Evolutionary conservation across 2,329 filamentous ascomycete genomes (phyloP), one percentile per base, ranked within the genome.

Genomic region (Fusarium sp.): DNA sequence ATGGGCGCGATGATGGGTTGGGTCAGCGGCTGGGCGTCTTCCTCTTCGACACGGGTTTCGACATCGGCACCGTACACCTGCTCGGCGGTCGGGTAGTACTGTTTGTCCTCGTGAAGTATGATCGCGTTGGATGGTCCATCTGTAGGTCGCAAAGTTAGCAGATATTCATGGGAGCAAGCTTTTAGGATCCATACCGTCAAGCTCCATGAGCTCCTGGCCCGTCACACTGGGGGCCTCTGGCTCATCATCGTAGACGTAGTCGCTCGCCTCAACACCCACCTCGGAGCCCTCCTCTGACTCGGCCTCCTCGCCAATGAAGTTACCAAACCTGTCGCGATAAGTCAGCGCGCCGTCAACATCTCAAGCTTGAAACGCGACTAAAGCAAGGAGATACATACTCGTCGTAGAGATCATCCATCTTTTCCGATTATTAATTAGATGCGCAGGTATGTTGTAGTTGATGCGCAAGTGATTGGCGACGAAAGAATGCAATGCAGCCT

Each of bases 51-150:
- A 80, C 97, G 84, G 3, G 95, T 96, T 82, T 99, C 96, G 75
- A 99, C 96, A 82, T 96, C 94, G 74, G 90, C 87, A 55, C 96
- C 96, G 79, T 98, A 99, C 44, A 97, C 91, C 80, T 99, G 96
- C 78, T 95, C 91, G 60, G 96, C 96, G n/a, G 94, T 97, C 30
- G 96, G 96, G 79, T 99, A 99, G 82, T 99, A 99, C 80, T 98
- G 96, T 81, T 99, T 99, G 83, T 99, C 96, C 85, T 99, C 96
- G 82, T 99, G 96, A 47, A 99, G 88, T 62, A 99, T 88, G n/a
- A 99, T 94, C 54, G 96, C 95, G 80, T 98, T 99, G 8, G 94
- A 98, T 6, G 95, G 93, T 16, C 92, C 94, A 80, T 94, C 89
- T 88, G 71, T 67, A 60, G 51, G 41, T 54, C 44, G 43, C 49